These are phyloP conservation scores for Fusarium hainanense DNA, from an alignment of 2,329 filamentous ascomycete species.

Conservation along the genomic window DNA sequence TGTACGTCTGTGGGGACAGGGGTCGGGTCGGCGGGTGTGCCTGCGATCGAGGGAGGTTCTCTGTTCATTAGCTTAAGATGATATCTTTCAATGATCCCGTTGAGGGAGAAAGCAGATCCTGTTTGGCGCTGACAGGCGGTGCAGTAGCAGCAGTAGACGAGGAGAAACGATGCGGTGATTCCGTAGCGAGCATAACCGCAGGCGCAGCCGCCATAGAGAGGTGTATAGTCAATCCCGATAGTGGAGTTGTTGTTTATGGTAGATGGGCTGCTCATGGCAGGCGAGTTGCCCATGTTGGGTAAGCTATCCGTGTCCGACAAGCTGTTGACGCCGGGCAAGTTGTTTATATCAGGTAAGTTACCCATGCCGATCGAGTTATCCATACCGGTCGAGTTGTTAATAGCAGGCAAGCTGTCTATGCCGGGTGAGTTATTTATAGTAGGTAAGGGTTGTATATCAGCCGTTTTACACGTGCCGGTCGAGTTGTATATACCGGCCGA, in stretches of 20 bases:
- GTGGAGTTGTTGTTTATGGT: background rate
- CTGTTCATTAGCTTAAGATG: background rate
- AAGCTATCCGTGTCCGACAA: background rate
- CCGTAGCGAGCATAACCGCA: conserved; percentile 77
- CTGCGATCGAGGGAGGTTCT: conserved; percentile 26
- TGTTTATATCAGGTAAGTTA: background rate
- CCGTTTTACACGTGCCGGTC: no score
- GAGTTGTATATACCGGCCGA: background rate
- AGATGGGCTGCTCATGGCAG: background rate
- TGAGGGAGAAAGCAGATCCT: conserved; percentile 54
- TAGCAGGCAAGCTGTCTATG: no score
- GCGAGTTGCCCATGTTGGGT: background rate
- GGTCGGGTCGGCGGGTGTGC: conserved; percentile 13
- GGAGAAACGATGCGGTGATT: conserved; percentile 64
- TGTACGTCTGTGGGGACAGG: conserved; percentile 20
- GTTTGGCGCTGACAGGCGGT: conserved; percentile 59
- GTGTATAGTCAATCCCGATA: conserved; percentile 1
- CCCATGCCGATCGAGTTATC: no score
- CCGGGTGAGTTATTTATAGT: no score
- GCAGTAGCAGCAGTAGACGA: conserved; percentile 61
- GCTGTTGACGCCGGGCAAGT: background rate
- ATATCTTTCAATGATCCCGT: conserved; percentile 55
- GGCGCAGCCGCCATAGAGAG: conserved; percentile 65
- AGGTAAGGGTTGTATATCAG: no score
- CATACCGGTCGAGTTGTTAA: no score